Base-by-base conservation (phyloP, 805 yeast species). In the Candida tibetensis region DNA sequence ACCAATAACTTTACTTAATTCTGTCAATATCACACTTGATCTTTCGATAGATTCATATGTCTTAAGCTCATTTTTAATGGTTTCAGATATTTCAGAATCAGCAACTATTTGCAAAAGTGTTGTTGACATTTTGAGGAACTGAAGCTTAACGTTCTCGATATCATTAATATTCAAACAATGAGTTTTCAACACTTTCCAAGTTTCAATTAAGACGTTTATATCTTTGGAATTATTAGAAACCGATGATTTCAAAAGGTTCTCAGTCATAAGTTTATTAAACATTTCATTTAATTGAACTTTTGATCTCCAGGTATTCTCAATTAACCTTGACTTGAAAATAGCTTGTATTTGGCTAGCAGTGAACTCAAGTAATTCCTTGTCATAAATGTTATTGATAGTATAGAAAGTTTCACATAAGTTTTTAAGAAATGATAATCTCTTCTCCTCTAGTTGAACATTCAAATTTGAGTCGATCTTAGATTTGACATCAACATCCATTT, bases 141-240 rank as follows among this genome's bases (percentile, higher is more conserved):
- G 77, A 15, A 82, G 56, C 38, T 81, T 71, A 3, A 82, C 85
- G 42, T 72, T 76, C 50, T 84, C 91, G 41, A 76, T 72, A 17
- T 69, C 66, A 22, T 66, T 66, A 9, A 53, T 47, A 4, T 46
- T 44, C n/a, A 67, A 55, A 47, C 74, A 71, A n/a, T 47, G 44
- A 4, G 39, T 32, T 21, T 51, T 52, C 21, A 55, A 46, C 29
- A 38, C 43, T 22, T 35, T 40, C 72, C 62, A 44, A 55, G 46
- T 3, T 16, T 45, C 16, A 36, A 45, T 60, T 58, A 72, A 8
- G 8, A 30, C 12, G 3, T 34, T 41, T 12, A 31, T 12, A 8
- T 39, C 35, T 22, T 48, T 34, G 13, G 15, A 3, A 5, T 10
- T 13, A 10, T 7, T 12, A 14, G 13, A 26, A 25, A 19, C 22